Percentiles rank a stretch among this genome's conserved stretches.
Conservation (phyloP, 2,329 filamentous ascomycete species). For the Fusarium tupiense region DNA sequence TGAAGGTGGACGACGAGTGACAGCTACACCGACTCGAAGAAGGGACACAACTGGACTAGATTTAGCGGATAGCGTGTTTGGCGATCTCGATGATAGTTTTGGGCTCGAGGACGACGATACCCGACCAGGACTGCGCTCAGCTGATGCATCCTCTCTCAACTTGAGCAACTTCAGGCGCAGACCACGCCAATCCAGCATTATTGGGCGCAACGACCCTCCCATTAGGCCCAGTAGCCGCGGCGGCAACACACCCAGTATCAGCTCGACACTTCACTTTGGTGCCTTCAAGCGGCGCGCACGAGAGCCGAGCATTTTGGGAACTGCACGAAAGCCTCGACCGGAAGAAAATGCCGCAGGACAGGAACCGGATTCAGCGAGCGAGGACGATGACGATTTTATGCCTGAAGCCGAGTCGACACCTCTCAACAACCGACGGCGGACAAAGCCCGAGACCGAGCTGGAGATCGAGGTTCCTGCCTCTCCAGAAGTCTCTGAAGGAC, state of each 20-base stretch:
- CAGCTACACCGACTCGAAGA: constrained; percentile 48
- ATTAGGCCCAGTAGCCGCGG: constrained; percentile 64
- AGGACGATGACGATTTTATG: constrained; percentile 62
- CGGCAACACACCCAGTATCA: constrained; percentile 58
- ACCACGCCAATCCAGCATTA: constrained; percentile 61
- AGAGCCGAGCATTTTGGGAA: constrained; percentile 70
- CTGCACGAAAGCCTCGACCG: constrained; percentile 55
- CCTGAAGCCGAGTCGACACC: constrained; percentile 77
- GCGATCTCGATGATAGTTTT: constrained; percentile 56
- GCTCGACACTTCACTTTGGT: constrained; percentile 64
- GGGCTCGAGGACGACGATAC: constrained; percentile 53
- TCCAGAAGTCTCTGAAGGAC: constrained; percentile 39
- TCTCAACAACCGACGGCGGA: constrained; percentile 58
- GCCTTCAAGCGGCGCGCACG: constrained; percentile 66
- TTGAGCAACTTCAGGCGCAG: constrained; percentile 58
- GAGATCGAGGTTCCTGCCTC: constrained; percentile 38
- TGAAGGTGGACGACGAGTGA: constrained; percentile 51
- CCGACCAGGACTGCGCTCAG: constrained; percentile 49
- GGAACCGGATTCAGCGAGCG: constrained; percentile 52
- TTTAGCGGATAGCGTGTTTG: constrained; percentile 59
- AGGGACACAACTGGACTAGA: constrained; percentile 60
- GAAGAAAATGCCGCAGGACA: constrained; percentile 46
- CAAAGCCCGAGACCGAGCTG: constrained; percentile 38
- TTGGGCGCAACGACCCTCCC: constrained; percentile 60
- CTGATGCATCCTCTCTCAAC: constrained; percentile 58